Conservation (phyloP, 1,284 basidiomycete genomes). For the Tylopilus sp. region DNA sequence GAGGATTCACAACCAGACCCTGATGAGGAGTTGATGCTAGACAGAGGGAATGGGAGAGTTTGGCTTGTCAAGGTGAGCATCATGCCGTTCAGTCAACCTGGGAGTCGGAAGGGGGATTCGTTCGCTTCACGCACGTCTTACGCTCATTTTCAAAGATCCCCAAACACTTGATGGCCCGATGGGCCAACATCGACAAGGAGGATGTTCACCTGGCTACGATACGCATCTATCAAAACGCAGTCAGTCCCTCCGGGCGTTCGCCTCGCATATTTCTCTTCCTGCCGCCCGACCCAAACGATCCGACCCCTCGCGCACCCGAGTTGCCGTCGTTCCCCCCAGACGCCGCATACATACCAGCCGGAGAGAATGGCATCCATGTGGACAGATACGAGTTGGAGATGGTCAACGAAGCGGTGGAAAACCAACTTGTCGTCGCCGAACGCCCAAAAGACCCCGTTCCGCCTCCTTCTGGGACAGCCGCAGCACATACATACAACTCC, state of each 20-base stretch:
- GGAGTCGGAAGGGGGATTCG: neutral
- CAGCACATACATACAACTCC: conserved; percentile 47
- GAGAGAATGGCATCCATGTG: conserved; percentile 54
- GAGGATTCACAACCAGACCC: conserved; percentile 79
- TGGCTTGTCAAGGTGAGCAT: conserved; percentile 83
- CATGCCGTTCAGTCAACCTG: no score
- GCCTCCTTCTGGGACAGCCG: conserved; percentile 51
- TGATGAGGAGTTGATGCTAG: conserved; percentile 79
- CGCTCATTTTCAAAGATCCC: conserved; percentile 62
- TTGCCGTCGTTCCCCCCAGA: conserved; percentile 47
- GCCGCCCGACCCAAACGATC: conserved; percentile 64
- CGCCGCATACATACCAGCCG: conserved; percentile 51
- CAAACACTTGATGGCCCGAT: conserved; percentile 76
- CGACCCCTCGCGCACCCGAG: conserved; percentile 46
- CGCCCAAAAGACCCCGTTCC: conserved; percentile 72
- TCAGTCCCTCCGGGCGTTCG: conserved; percentile 56
- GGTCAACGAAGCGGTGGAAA: conserved; percentile 79
- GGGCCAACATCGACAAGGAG: conserved; percentile 65
- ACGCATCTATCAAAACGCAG: conserved; percentile 71
- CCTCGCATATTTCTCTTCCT: conserved; percentile 77
- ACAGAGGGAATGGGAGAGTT: conserved; percentile 76
- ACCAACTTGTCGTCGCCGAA: conserved; percentile 83
- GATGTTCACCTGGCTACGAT: conserved; percentile 79
- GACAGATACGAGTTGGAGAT: conserved; percentile 83
- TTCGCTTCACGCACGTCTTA: conserved; percentile 6